Evolutionary conservation across 495 filamentous ascomycete species (phyloP).

Genomic region (Chaetomium fimeti): DNA sequence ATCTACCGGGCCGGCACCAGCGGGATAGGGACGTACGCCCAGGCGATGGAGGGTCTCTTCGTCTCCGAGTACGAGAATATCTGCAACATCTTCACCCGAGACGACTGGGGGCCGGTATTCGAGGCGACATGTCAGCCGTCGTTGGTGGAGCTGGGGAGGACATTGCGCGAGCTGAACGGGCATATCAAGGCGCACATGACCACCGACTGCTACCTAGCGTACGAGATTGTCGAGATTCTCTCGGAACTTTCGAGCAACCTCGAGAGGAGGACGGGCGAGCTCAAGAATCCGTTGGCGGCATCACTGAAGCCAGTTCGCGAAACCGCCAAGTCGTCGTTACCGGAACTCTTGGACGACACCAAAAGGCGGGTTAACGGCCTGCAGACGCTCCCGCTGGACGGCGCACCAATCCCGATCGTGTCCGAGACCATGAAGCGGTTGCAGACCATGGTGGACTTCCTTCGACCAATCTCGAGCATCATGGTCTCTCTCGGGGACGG

Average conservation of each 20-base stretch:
- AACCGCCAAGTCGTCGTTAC: constrained; percentile 82
- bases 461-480: constrained; percentile 82
- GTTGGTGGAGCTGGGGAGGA: constrained; percentile 78
- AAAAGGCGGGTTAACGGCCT: constrained; percentile 62
- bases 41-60: constrained; percentile 82
- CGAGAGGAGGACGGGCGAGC: constrained; percentile 77
- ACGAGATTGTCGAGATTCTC: constrained; percentile 93
- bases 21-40: constrained; percentile 86
- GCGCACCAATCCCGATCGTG: constrained; percentile 72
- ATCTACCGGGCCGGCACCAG: constrained; percentile 90
- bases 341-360: constrained; percentile 83
- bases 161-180: constrained; percentile 81
- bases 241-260: constrained; percentile 74
- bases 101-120: constrained; percentile 76
- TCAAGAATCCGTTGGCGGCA: constrained; percentile 78
- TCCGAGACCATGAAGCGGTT: constrained; percentile 84
- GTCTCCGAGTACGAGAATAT: constrained; percentile 86
- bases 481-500: constrained; percentile 89
- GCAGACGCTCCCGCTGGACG: constrained; percentile 72
- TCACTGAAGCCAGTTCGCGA: constrained; percentile 86
- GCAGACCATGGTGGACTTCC: constrained; percentile 81
- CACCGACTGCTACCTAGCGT: constrained; percentile 94
- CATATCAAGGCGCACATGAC: constrained; percentile 82
- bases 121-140: constrained; percentile 72
- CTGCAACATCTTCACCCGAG: constrained; percentile 74